Conservation (phyloP, 495 filamentous ascomycete species). For the Podospora didyma region DNA sequence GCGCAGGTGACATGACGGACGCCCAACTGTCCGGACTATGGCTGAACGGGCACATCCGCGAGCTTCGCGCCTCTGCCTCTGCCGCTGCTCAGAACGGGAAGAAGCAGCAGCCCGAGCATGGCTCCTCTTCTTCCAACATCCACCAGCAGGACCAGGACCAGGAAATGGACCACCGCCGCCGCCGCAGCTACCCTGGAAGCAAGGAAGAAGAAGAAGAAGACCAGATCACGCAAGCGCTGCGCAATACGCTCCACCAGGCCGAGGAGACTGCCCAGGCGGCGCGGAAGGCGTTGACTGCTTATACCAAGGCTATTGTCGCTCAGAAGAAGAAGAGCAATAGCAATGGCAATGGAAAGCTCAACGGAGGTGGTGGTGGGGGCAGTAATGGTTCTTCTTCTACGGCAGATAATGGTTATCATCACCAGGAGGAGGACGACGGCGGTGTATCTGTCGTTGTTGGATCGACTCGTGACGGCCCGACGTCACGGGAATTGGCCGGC, state of each 20-base stretch:
- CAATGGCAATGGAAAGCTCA: not conserved
- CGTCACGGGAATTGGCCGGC: constrained; percentile 46
- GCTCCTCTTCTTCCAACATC: not conserved
- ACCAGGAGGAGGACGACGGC: not conserved
- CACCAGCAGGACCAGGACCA: too few species aligned
- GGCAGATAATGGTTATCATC: too few species aligned
- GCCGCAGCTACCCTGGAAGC: too few species aligned
- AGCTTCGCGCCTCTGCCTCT: constrained; percentile 32
- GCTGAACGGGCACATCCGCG: constrained; percentile 53
- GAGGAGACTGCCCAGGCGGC: constrained; percentile 38
- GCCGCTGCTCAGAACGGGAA: not conserved
- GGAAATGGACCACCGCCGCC: too few species aligned
- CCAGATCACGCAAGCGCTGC: constrained; percentile 26
- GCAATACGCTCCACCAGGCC: constrained; percentile 32
- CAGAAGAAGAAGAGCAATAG: not conserved
- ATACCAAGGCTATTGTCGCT: constrained; percentile 14
- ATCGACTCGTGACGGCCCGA: constrained; percentile 35
- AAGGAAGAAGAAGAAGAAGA: constrained; percentile 10
- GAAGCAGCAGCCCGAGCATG: constrained; percentile 5
- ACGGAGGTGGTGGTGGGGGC: not conserved
- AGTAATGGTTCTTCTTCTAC: not conserved
- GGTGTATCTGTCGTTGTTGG: constrained; percentile 10
- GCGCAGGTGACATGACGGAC: constrained; percentile 50
- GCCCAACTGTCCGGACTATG: constrained; percentile 44
- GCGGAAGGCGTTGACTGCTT: constrained; percentile 28